phyloP scores from a whole-genome alignment of 345 rosid genomes.

The Boechera retrofracta region DNA sequence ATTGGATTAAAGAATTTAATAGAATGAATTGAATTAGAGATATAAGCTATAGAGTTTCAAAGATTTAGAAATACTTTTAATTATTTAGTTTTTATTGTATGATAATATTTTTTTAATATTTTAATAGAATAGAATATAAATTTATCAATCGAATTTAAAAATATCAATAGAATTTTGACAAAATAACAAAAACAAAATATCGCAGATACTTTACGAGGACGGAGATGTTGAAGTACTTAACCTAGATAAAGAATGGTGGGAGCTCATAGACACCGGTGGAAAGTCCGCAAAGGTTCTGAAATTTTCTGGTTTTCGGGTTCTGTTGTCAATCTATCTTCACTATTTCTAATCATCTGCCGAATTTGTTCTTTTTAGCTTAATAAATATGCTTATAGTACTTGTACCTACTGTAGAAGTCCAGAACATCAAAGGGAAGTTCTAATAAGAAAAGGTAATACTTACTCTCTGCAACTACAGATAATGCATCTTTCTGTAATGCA shows the following conservation, averaged over 20 bases:
- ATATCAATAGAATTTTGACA: too few relatives aligned
- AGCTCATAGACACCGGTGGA: slow-evolving; percentile 64
- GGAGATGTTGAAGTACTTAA: slow-evolving; percentile 95
- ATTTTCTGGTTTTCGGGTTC: slow-evolving; percentile 28
- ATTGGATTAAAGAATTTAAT: too few relatives aligned
- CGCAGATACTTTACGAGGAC: slow-evolving; percentile 84
- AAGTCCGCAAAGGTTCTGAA: slow-evolving; percentile 66
- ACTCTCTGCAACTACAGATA: slow-evolving; percentile 20
- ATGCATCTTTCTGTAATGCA: slow-evolving; percentile 4
- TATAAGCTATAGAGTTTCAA: too few relatives aligned
- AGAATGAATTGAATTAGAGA: too few relatives aligned
- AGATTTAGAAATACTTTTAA: too few relatives aligned
- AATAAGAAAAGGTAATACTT: slow-evolving; percentile 56
- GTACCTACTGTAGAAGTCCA: slow-evolving; percentile 42
- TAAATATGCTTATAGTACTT: slow-evolving; percentile 23
- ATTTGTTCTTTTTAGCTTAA: neutral
- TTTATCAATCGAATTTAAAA: too few relatives aligned
- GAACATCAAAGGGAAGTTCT: slow-evolving; percentile 51
- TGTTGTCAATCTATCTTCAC: slow-evolving; percentile 35
- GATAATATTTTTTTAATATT: too few relatives aligned
- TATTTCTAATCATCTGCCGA: slow-evolving; percentile 5
- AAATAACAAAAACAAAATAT: neutral
- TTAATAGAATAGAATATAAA: too few relatives aligned
- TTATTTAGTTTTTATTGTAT: too few relatives aligned
- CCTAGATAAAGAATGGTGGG: slow-evolving; percentile 91